Base-by-base conservation (phyloP, 2,329 filamentous ascomycete genomes). In the Uncinocarpus reesii region DNA sequence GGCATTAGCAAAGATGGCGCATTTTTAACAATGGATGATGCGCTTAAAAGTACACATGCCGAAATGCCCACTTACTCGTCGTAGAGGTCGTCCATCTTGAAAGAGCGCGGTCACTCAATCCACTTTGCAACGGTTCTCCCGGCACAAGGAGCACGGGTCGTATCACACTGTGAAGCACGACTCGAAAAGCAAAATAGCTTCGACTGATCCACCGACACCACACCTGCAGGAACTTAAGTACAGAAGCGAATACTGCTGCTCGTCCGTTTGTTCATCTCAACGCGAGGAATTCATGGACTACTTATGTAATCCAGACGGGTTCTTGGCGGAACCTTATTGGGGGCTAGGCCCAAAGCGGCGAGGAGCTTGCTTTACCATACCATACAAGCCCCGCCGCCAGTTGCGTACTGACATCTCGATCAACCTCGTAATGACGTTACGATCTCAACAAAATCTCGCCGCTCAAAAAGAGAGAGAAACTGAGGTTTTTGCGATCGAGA, bases 21-120 rank as follows among this genome's bases (percentile, higher is more conserved):
- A n/a, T 4, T 13, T 32, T 21, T 49, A 26, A 35, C 40, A 53
- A 7, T 7, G 29, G 38, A 18, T 47, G 32, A 52, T 34, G 8
- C 11, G 24, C 11, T 7, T n/a, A 21, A 2, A 23, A 28, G n/a
- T n/a, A 16, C 4, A 21, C n/a, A 16, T 34, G 24, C 29, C 7
- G 20, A 18, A 24, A 5, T 23, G 10, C 10, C 43, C 45, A 53
- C 57, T 56, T 72, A 93, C 86, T 96, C 90, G 72, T 96, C 90
- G 67, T 96, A 95, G 59, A 95, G 81, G 69, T 95, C 89, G 74
- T 95, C 89, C 88, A 95, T 92, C 60, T 60, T 70, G 62, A 24
- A 26, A 16, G 28, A 15, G 20, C 16, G 13, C 24, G 16, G 2
- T 24, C 13, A 26, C 20, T 24, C 35, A 41, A 38, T 38, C 7